Conservation (phyloP, 116 monocot species). For the Cymodocea nodosa region DNA sequence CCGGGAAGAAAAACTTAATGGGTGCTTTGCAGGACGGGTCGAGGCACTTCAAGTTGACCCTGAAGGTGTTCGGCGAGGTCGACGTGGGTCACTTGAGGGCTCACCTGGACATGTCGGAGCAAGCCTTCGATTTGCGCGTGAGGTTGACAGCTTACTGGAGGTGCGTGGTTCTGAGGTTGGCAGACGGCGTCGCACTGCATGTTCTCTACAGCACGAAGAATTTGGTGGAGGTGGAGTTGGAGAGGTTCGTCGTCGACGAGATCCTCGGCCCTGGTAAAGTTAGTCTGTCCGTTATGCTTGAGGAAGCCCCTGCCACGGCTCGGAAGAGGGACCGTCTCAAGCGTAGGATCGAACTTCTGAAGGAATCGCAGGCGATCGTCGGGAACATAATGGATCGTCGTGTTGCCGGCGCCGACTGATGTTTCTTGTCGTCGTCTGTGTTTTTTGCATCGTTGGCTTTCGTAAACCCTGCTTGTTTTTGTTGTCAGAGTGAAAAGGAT, state of each 20-base stretch:
- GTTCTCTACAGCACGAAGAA: conserved; percentile 16
- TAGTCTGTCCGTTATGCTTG: conserved; percentile 40
- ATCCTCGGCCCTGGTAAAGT: conserved; percentile 11
- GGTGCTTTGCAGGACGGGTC: conserved; percentile 1
- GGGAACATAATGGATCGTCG: conserved; percentile 23
- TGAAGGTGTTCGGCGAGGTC: conserved; percentile 14
- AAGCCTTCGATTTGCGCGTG: conserved; percentile 54
- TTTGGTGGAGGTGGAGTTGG: conserved; percentile 42
- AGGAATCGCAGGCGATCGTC: conserved; percentile 42
- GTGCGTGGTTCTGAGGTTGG: conserved; percentile 25
- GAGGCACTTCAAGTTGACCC: not conserved
- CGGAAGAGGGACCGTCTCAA: conserved; percentile 34
- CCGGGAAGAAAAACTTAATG: conserved; percentile 5
- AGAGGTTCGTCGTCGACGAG: conserved; percentile 24
- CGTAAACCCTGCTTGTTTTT: too few relatives aligned
- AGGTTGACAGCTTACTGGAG: conserved; percentile 44
- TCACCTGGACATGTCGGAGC: not conserved
- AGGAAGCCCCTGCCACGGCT: conserved; percentile 24
- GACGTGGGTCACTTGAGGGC: conserved; percentile 20
- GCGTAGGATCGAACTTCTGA: conserved; percentile 32
- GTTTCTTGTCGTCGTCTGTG: too few relatives aligned
- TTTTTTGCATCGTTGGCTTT: too few relatives aligned
- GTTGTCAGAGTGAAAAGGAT: too few relatives aligned
- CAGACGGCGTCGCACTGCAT: conserved; percentile 36
- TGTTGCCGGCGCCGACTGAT: not conserved